Evolutionary conservation across 129 eudicot genomes (phyloP).

Genomic region (Erigeron canadensis): DNA sequence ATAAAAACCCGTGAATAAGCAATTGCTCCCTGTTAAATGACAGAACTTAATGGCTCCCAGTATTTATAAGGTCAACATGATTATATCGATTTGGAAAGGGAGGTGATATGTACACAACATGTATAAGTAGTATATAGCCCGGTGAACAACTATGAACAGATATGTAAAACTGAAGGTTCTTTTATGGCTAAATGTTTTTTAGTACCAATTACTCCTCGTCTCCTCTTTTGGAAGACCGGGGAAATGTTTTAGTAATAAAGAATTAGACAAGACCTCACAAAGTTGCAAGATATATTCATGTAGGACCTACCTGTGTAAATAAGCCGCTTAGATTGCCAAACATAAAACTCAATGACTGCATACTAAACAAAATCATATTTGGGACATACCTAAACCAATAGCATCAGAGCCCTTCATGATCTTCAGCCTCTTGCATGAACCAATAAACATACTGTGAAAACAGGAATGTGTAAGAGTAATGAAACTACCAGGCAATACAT

Average conservation of each 20-base stretch:
- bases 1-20: neutral
- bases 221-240: neutral
- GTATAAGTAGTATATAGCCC: no score
- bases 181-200: no score
- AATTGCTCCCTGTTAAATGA: neutral
- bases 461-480: neutral
- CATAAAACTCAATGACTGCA: neutral
- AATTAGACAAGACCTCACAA: neutral
- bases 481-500: neutral
- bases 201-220: neutral
- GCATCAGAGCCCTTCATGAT: conserved; percentile 97
- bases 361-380: neutral
- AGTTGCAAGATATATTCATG: neutral
- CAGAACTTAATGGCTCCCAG: neutral
- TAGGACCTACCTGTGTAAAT: neutral
- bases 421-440: conserved; percentile 84
- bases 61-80: neutral
- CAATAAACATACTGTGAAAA: conserved; percentile 72
- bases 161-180: no score
- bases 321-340: neutral
- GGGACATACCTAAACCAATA: conserved; percentile 69
- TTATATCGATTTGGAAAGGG: neutral
- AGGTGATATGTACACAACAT: neutral
- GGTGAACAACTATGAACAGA: no score
- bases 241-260: neutral